These are phyloP conservation scores for Aspergillus fumigatiaffinis DNA, from an alignment of 2,329 filamentous ascomycete genomes.

Conservation along the genomic window DNA sequence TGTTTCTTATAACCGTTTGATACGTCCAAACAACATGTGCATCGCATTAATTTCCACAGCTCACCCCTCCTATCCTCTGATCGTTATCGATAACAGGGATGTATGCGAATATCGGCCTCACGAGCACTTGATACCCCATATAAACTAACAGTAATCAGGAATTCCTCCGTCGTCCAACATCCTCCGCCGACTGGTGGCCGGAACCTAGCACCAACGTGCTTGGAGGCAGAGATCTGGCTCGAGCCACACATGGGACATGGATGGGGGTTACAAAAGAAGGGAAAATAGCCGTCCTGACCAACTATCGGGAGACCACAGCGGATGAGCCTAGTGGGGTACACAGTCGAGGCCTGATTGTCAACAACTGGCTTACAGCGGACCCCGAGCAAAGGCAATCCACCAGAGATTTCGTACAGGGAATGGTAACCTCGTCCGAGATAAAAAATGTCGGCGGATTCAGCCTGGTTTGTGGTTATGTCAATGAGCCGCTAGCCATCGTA, in stretches of 20 bases:
- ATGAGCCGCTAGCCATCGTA: slow-evolving; percentile 55
- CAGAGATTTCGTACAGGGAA: slow-evolving; percentile 49
- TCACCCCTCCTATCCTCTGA: slow-evolving; percentile 70
- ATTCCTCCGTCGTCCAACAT: slow-evolving; percentile 59
- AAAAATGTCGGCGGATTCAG: slow-evolving; percentile 61
- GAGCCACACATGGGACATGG: slow-evolving; percentile 60
- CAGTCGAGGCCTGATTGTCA: slow-evolving; percentile 58
- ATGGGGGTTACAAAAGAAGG: slow-evolving; percentile 59
- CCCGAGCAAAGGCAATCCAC: slow-evolving; percentile 40
- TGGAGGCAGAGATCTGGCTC: slow-evolving; percentile 59
- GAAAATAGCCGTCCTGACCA: slow-evolving; percentile 60
- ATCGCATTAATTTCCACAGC: slow-evolving; percentile 72
- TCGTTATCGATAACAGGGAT: slow-evolving; percentile 75
- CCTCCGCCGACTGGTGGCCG: slow-evolving; percentile 58
- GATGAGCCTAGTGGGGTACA: slow-evolving; percentile 44
- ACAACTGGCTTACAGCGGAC: slow-evolving; percentile 52
- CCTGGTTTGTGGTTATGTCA: slow-evolving; percentile 55
- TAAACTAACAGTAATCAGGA: slow-evolving; percentile 43
- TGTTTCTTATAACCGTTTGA: slow-evolving; percentile 39
- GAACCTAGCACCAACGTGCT: slow-evolving; percentile 53
- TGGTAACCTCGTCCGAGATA: slow-evolving; percentile 53
- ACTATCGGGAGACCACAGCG: slow-evolving; percentile 56
- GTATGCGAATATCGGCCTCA: slow-evolving; percentile 34
- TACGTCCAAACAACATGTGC: slow-evolving; percentile 53
- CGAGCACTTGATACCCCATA: neutral